Evolutionary conservation across 1,139 yeast species (phyloP), one percentile per base, ranked within the genome.

Genomic region (Fermentozyma sake): DNA sequence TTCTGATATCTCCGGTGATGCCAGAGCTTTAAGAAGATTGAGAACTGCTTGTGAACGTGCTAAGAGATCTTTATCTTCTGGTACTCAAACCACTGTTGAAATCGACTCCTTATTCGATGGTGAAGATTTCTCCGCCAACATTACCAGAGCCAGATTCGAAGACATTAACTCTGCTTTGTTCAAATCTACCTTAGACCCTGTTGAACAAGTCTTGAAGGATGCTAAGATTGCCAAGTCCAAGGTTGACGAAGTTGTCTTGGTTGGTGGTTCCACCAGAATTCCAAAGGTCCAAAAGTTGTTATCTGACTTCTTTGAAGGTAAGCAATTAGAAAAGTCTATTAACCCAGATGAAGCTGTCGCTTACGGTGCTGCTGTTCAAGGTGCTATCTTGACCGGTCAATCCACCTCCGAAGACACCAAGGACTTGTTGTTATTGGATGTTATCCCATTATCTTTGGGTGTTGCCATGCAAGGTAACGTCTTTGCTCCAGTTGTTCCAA

Each of bases 381-480:
- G 95, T 79, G 97, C 96, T 61, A 86, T 87, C 76, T 78, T 87
- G 68, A 85, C 96, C 53, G 96, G 96, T 73, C 95, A 86, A 76
- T 84, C 95, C 56, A 86, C 96, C 51, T 83, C 94, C 50, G 95
- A 85, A 52, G 95, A 87, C 75, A 82, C 97, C 70, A 85, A 89
- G 76, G 96, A 89, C 75, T 79, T 89, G 65, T 80, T 89, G 65
- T 81, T 89, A 68, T 83, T 89, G 72, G 97, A 89, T 77, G 97
- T 89, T 61, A 91, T 89, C 61, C 97, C 97, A 72, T 83, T 91
- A 66, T 87, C 97, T 51, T 79, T 89, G 62, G 98, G 98, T 85
- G 96, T 91, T 66, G 97, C 96, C 71, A 91, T 89, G 96, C 96
- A 89, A 77, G 97, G 97, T 76, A 89, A 89, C 72, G 91, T 91